Percentiles rank a stretch among this genome's conserved stretches.
phyloP scores from a whole-genome alignment of 805 yeast genomes.

The Naumovozyma dairenensis region DNA sequence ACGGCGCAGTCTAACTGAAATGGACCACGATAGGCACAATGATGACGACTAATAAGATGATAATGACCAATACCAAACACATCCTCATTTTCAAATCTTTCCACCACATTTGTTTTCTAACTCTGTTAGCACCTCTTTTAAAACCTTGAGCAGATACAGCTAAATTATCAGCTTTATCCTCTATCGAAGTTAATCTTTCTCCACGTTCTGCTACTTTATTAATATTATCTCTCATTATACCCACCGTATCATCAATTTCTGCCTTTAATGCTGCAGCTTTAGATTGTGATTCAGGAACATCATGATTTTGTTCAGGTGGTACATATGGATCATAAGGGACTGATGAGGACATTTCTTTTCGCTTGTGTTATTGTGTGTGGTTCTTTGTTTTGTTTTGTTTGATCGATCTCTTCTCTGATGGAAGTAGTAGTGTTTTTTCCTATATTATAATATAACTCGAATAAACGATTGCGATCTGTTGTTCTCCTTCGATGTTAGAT shows the following conservation, averaged over 20 bases:
- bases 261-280: conserved; percentile 80
- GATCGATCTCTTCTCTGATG: no score
- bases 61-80: conserved; percentile 73
- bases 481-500: no score
- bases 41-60: conserved; percentile 72
- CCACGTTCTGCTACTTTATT: conserved; percentile 91
- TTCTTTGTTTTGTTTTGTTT: no score
- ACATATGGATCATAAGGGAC: conserved; percentile 82
- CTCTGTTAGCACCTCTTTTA: conserved; percentile 93
- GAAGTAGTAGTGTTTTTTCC: no score
- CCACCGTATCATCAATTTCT: conserved; percentile 93
- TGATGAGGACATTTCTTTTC: conserved; percentile 53
- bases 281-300: conserved; percentile 22
- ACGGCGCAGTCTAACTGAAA: conserved; percentile 35
- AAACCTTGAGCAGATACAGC: conserved; percentile 91
- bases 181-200: conserved; percentile 83
- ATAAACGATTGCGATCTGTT: no score
- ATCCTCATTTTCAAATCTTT: conserved; percentile 94
- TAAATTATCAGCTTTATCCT: conserved; percentile 85
- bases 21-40: conserved; percentile 92
- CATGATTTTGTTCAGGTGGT: conserved; percentile 43
- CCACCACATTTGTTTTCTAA: conserved; percentile 99
- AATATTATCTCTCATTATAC: conserved; percentile 94
- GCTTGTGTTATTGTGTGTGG: no score
- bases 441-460: no score